Conservation (phyloP, 2,329 filamentous ascomycete genomes). For the Sporothrix pseudoabietina region DNA sequence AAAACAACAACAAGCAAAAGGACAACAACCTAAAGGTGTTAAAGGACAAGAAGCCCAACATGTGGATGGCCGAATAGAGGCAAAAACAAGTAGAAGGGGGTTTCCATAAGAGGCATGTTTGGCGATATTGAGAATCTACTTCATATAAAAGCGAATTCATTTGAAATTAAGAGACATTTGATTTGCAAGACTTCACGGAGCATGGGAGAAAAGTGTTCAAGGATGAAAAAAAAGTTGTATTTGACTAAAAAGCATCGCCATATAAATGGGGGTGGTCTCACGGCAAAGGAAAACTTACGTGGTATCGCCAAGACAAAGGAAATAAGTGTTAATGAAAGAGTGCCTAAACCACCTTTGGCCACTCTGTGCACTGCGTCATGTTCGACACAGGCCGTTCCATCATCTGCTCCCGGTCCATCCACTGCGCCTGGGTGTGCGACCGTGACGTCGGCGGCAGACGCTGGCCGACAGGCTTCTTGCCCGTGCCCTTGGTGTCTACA, state of each 20-base stretch:
- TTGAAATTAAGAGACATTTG: background rate
- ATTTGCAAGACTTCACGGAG: background rate
- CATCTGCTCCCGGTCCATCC: too few species aligned
- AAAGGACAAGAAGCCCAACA: background rate
- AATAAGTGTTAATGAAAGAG: background rate
- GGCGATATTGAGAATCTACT: background rate
- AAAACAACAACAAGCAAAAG: background rate
- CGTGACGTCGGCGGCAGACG: background rate
- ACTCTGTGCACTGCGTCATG: slow-evolving; percentile 4
- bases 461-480: background rate
- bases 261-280: background rate
- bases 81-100: too few species aligned
- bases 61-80: too few species aligned
- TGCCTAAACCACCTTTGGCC: background rate
- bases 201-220: background rate
- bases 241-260: background rate
- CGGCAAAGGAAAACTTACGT: slow-evolving; percentile 8
- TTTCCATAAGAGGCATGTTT: background rate
- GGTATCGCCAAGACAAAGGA: background rate
- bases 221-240: background rate
- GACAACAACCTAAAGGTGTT: background rate
- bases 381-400: background rate
- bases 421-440: background rate
- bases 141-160: background rate
- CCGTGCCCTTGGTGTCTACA: background rate